Base-by-base conservation (phyloP, 1,284 basidiomycete species). In the Abortiporus biennis region DNA sequence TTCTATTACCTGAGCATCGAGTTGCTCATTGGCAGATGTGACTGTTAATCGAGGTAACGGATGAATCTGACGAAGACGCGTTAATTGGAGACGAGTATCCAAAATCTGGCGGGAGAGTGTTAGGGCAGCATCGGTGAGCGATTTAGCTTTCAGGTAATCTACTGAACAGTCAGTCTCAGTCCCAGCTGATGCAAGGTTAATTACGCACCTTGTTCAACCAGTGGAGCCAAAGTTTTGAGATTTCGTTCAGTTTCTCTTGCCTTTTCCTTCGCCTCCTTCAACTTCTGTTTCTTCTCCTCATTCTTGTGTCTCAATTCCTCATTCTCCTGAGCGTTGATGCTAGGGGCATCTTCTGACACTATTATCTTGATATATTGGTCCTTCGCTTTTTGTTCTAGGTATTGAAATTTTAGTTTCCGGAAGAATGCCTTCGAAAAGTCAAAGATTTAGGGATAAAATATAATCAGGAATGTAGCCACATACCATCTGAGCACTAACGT, bases 341-440 rank as follows among this genome's bases (percentile, higher is more conserved):
- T 73, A 3, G 82, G 81, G 0, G 86, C 85, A 46, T 89, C 84
- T 47, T 87, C 83, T 56, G 81, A 86, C 38, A 91, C 84, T 50
- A 92, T 90, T 0, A 78, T 80, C 56, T 83, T 84, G 54, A 92
- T 72, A 55, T 92, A 92, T 59, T 84, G 80, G 49, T 88, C 78
- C 58, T 92, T 92, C 3, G 90, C 86, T 52, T 90, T 87, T 60
- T 90, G 85, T 54, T 92, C 88, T 17, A 92, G 67, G 54, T 88
- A 91, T 48, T 85, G 83, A 54, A 88, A 89, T 61, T 92, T 92
- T 19, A 92, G 74, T 52, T 85, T 84, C n/a, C 85, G 72, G 31
- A 92, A 71, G 56, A 81, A 86, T 3, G 81, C 72, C 85, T 91
- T 3, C 12, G 17, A 9, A 37, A 32, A 13, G 27, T 40, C 23